Base-by-base conservation (phyloP, 139 green algal species). In the Gonium pectorale region DNA sequence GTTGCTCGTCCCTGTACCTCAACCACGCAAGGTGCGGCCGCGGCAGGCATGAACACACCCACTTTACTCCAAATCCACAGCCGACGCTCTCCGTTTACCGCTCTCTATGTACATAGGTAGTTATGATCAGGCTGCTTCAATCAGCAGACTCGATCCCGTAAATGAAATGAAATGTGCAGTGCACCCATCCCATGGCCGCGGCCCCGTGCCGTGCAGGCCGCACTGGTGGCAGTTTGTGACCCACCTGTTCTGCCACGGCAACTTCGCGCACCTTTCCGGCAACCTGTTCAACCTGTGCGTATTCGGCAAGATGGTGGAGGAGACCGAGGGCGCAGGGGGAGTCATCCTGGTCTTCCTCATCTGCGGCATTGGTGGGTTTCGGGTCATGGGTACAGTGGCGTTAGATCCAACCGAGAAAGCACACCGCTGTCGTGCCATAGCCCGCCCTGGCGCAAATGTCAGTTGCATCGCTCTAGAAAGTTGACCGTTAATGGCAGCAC, bases 211-310 rank as follows among this genome's bases (percentile, higher is more conserved):
- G 9, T 41, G 9, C 21, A 74, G 71, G n/a, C 90, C 91, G 33
- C 83, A 88, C 19, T 93, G 89, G 90, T 95, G 72, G 46, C 91
- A 95, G 71, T 93, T 90, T 41, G 41, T 95, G 24, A 96, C 89
- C 19, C 87, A 89, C 74, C 85, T 86, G 11, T 95, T 96, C 78
- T 94, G 89, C 68, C 93, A 96, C 75, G 89, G 87, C 59, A 91
- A 81, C 85, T 86, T 54, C 2, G 31, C 22, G 8, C 93, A 96
- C 67, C 86, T 96, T 8, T 87, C 43, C 29, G 80, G 62, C 59
- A 96, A 96, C 85, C 70, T 95, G 17, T 97, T 97, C 85, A 80
- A 93, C 63, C 87, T 97, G 46, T 91, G 91, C 60, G 81, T 95
- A 0, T 97, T 97, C 82, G 94, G 94, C 7, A 86, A 80, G 86